A percentile compares a stretch with the other conserved stretches of the same genome.
These are phyloP conservation scores for Tetrahymena borealis DNA, from an alignment of 73 alveolate species.

Conservation along the genomic window DNA sequence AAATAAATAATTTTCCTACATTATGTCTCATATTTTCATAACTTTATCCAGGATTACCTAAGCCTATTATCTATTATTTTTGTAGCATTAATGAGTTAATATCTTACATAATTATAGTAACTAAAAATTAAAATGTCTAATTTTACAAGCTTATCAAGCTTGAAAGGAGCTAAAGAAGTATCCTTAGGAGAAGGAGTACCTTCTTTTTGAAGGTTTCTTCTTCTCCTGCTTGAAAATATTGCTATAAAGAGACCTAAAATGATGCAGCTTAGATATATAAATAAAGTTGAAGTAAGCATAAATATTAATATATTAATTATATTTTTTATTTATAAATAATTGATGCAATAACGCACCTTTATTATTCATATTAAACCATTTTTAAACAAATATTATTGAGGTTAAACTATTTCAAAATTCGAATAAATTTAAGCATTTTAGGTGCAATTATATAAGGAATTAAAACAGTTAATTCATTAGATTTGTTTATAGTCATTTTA, in stretches of 20 bases:
- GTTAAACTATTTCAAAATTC: no score
- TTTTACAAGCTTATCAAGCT: neutral
- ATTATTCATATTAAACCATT: no score
- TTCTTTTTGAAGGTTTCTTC: neutral
- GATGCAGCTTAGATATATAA: neutral
- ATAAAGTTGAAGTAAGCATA: neutral
- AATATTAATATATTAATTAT: neutral
- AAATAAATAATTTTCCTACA: constrained; percentile 16
- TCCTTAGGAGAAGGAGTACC: neutral
- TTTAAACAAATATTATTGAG: no score
- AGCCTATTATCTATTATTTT: constrained; percentile 4
- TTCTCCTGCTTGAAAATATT: neutral
- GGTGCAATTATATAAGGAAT: no score
- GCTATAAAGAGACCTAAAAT: neutral
- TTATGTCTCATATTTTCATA: constrained; percentile 32
- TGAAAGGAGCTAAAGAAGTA: neutral
- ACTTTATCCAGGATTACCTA: constrained; percentile 26
- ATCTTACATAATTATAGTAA: neutral
- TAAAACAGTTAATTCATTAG: no score
- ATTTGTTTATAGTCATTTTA: no score
- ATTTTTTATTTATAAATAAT: neutral
- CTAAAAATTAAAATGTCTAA: neutral
- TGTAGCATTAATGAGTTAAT: neutral
- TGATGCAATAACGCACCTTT: no score
- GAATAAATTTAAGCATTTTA: no score